Evolutionary conservation across 106 monocot species (phyloP).

Genomic region (Amphibolis antarctica): DNA sequence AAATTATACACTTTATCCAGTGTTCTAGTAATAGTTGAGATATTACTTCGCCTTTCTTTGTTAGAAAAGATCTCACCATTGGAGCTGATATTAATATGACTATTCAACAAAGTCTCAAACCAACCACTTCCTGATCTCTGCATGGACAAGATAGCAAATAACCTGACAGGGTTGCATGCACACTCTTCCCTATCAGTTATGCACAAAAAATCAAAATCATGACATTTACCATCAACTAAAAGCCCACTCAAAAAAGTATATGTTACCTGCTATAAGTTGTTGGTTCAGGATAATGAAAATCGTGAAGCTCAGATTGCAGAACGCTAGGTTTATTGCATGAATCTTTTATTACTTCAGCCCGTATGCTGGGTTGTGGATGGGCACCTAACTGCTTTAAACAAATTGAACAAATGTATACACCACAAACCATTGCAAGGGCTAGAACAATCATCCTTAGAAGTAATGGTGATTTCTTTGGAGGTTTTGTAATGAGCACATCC

Average conservation of each 20-base stretch:
- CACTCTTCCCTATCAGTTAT: slow-evolving; percentile 16
- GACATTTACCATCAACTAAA: too few relatives aligned
- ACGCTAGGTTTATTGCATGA: slow-evolving; percentile 20
- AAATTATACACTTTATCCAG: slow-evolving; percentile 20
- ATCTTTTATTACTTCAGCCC: slow-evolving; percentile 1
- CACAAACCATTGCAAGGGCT: slow-evolving; percentile 34
- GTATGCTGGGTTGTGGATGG: slow-evolving; percentile 5
- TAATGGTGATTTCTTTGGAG: slow-evolving; percentile 31
- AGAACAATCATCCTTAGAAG: slow-evolving; percentile 33
- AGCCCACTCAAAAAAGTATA: not conserved
- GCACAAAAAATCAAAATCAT: not conserved
- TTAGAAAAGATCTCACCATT: slow-evolving; percentile 25
- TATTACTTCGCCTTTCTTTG: slow-evolving; percentile 18
- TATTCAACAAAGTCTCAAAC: slow-evolving; percentile 26
- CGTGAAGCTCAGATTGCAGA: slow-evolving; percentile 19
- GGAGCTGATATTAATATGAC: slow-evolving; percentile 21
- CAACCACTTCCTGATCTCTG: slow-evolving; percentile 30
- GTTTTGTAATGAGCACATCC: slow-evolving; percentile 31
- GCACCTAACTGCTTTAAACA: slow-evolving; percentile 30
- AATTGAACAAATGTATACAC: slow-evolving; percentile 39
- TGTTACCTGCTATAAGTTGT: slow-evolving; percentile 18
- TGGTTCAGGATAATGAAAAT: slow-evolving; percentile 19
- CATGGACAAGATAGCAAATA: slow-evolving; percentile 29
- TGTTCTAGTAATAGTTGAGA: slow-evolving; percentile 9
- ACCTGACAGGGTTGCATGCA: slow-evolving; percentile 17